Percentiles rank a stretch among this genome's conserved stretches.
Conservation (phyloP, 345 rosid species). For the Leavenworthia alabamica region DNA sequence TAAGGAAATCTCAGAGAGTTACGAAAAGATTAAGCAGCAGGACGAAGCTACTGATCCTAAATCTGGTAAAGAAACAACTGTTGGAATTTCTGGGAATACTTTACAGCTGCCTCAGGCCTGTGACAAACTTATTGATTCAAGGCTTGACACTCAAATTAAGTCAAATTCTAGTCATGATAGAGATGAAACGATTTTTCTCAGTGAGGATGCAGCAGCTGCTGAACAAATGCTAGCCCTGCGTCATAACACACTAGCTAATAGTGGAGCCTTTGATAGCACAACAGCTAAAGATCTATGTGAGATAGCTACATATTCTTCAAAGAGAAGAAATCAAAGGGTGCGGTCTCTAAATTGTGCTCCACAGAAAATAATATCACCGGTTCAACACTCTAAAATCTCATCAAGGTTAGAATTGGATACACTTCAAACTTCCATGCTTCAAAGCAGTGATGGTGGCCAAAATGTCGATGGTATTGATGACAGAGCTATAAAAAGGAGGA, state of each 20-base stretch:
- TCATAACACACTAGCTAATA: slow-evolving; percentile 38
- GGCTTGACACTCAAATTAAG: slow-evolving; percentile 28
- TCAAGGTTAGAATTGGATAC: slow-evolving; percentile 39
- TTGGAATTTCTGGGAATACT: slow-evolving; percentile 45
- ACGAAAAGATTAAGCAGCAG: slow-evolving; percentile 67
- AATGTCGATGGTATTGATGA: slow-evolving; percentile 34
- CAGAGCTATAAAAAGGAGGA: slow-evolving; percentile 38
- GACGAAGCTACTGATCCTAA: slow-evolving; percentile 45
- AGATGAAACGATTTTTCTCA: slow-evolving; percentile 32
- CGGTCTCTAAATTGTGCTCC: slow-evolving; percentile 39
- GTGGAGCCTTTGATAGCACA: slow-evolving; percentile 31
- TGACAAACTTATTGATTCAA: slow-evolving; percentile 41
- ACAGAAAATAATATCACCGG: slow-evolving; percentile 31
- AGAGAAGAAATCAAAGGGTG: slow-evolving; percentile 58
- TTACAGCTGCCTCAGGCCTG: slow-evolving; percentile 40
- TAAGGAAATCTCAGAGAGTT: slow-evolving; percentile 77
- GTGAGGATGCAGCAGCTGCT: slow-evolving; percentile 37
- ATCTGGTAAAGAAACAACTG: slow-evolving; percentile 38
- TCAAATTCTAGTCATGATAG: slow-evolving; percentile 33
- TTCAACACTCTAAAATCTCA: slow-evolving; percentile 49
- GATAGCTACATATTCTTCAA: slow-evolving; percentile 67
- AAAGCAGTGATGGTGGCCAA: slow-evolving; percentile 41
- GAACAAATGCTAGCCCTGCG: slow-evolving; percentile 36
- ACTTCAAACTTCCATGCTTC: slow-evolving; percentile 33
- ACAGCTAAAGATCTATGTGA: slow-evolving; percentile 38